These are phyloP conservation scores for Cyberlindnera amylophila DNA, from an alignment of 805 yeast genomes.

Conservation along the genomic window DNA sequence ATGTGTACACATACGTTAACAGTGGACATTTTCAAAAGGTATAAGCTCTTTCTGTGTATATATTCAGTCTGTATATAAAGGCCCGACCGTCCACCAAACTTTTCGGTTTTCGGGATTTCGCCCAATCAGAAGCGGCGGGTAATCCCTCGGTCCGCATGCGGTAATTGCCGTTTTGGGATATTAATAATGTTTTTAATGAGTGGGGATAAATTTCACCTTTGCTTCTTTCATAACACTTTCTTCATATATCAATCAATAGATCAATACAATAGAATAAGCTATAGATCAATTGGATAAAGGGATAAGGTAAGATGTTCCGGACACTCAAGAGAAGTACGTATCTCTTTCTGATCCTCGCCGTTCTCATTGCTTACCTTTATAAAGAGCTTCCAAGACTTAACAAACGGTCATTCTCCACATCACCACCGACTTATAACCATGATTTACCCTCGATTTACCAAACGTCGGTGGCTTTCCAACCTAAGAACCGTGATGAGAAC, in stretches of 20 bases:
- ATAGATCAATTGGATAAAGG: no score
- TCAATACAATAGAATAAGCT: no score
- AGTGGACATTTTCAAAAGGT: slow-evolving; percentile 38
- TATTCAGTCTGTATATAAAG: no score
- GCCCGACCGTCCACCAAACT: slow-evolving; percentile 6
- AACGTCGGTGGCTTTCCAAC: slow-evolving; percentile 68
- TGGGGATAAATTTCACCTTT: no score
- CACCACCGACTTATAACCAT: slow-evolving; percentile 4
- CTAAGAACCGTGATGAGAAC: slow-evolving; percentile 61
- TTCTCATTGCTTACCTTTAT: slow-evolving; percentile 22
- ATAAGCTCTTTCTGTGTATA: no score
- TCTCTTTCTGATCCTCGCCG: slow-evolving; percentile 14
- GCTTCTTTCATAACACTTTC: no score
- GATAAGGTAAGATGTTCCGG: no score
- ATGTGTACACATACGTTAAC: slow-evolving; percentile 38
- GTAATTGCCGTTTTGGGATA: neutral
- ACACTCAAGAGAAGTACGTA: slow-evolving; percentile 26
- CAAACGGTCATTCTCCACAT: slow-evolving; percentile 19
- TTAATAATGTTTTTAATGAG: no score
- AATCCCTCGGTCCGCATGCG: neutral
- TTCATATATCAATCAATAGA: no score
- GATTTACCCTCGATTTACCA: slow-evolving; percentile 39
- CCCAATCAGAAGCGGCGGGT: slow-evolving; percentile 4
- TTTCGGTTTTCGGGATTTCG: slow-evolving; percentile 1
- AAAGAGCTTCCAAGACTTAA: slow-evolving; percentile 8